Conservation (phyloP, 331 rosid species). For the Phaseolus coccineus region DNA sequence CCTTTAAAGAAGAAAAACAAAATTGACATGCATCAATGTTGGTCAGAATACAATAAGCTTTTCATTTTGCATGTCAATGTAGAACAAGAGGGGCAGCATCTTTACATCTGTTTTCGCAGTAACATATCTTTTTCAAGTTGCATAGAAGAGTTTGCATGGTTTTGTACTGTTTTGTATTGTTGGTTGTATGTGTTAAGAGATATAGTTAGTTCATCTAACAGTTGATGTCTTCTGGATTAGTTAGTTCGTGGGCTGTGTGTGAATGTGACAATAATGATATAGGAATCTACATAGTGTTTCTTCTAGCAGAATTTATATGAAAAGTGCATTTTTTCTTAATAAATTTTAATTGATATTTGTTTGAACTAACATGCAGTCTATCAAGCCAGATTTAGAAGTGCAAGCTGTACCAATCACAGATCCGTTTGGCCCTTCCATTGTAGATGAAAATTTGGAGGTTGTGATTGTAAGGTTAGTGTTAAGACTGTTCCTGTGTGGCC, state of each 20-base stretch:
- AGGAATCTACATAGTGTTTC: slow-evolving; percentile 21
- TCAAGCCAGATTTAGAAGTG: slow-evolving; percentile 79
- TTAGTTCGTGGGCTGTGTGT: not conserved
- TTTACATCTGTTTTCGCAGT: slow-evolving; percentile 29
- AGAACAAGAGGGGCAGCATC: slow-evolving; percentile 17
- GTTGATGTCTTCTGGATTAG: not conserved
- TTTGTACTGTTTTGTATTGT: slow-evolving; percentile 19
- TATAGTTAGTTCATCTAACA: not conserved
- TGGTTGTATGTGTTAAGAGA: not conserved
- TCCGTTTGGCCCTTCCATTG: slow-evolving; percentile 93
- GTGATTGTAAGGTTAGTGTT: slow-evolving; percentile 82
- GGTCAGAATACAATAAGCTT: slow-evolving; percentile 7
- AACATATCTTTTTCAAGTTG: slow-evolving; percentile 22
- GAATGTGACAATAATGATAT: slow-evolving; percentile 15
- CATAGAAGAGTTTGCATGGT: slow-evolving; percentile 26
- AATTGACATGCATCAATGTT: not conserved
- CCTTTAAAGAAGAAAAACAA: not conserved
- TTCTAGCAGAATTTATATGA: slow-evolving; percentile 11
- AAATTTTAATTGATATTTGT: slow-evolving; percentile 23
- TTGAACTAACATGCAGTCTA: slow-evolving; percentile 61
- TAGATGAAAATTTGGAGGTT: slow-evolving; percentile 86
- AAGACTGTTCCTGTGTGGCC: slow-evolving; percentile 18
- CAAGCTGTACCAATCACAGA: slow-evolving; percentile 82
- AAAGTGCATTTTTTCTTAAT: not conserved
- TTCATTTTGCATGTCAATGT: slow-evolving; percentile 38